These are phyloP conservation scores for Aegilops tauschii DNA, from an alignment of 176 grass and related monocot genomes.

Conservation along the genomic window DNA sequence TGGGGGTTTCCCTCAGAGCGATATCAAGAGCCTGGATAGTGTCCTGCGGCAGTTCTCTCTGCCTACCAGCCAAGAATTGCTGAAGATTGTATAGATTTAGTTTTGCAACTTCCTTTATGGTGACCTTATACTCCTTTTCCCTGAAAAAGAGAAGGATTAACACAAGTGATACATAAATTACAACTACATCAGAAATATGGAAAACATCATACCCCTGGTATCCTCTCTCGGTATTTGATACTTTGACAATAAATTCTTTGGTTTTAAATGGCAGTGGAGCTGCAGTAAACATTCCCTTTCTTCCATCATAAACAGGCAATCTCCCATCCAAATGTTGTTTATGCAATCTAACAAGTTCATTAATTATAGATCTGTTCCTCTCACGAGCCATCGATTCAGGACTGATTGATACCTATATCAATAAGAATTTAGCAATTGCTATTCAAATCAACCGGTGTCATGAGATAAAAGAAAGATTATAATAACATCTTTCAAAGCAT, in stretches of 20 bases:
- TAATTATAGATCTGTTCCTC: slow-evolving; percentile 39
- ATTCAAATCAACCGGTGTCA: neutral
- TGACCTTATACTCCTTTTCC: slow-evolving; percentile 41
- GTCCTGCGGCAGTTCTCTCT: slow-evolving; percentile 54
- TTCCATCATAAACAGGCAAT: slow-evolving; percentile 60
- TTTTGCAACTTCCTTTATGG: slow-evolving; percentile 45
- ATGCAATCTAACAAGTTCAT: slow-evolving; percentile 22
- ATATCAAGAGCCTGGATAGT: slow-evolving; percentile 68
- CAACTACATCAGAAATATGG: neutral
- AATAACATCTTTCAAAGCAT: neutral
- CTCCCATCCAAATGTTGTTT: slow-evolving; percentile 23
- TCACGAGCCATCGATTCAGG: slow-evolving; percentile 29
- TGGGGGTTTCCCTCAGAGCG: slow-evolving; percentile 56
- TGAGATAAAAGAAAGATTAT: neutral
- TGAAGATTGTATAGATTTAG: slow-evolving; percentile 39
- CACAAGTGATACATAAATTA: neutral
- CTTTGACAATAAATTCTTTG: slow-evolving; percentile 44
- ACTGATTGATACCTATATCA: slow-evolving; percentile 40
- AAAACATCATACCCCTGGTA: slow-evolving; percentile 29
- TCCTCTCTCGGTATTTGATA: slow-evolving; percentile 19
- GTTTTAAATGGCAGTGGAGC: slow-evolving; percentile 46
- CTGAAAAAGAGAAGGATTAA: neutral
- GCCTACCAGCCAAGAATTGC: slow-evolving; percentile 38
- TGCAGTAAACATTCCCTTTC: slow-evolving; percentile 53
- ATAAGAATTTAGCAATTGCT: neutral